A percentile compares a stretch with the other conserved stretches of the same genome.
These are phyloP conservation scores for Gossypium thurberi DNA, from an alignment of 345 rosid species.

Conservation along the genomic window DNA sequence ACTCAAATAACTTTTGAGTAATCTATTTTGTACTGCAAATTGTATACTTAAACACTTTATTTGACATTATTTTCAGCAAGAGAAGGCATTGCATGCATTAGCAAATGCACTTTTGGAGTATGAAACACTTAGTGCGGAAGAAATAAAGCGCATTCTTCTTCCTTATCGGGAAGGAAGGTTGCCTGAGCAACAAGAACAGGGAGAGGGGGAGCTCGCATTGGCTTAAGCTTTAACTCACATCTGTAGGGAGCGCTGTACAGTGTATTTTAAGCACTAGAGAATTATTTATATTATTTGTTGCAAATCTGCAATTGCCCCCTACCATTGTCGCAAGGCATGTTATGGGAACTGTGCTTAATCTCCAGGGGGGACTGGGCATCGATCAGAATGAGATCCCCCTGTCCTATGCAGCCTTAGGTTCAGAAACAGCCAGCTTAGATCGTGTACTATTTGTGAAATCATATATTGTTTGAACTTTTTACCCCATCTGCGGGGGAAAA, in stretches of 20 bases:
- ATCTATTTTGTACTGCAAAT: background rate
- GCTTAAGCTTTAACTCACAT: background rate
- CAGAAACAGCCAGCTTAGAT: background rate
- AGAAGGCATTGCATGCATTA: slow-evolving; percentile 84
- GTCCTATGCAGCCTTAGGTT: background rate
- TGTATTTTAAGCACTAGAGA: background rate
- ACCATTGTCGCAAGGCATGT: background rate
- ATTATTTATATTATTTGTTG: background rate
- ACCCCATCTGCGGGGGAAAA: slow-evolving; percentile 4
- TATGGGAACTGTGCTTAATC: background rate
- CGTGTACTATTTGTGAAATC: background rate
- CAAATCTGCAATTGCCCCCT: background rate
- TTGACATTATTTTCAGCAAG: slow-evolving; percentile 48
- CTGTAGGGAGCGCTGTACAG: slow-evolving; percentile 8
- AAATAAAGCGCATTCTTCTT: slow-evolving; percentile 68
- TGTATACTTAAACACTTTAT: background rate
- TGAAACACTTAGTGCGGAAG: slow-evolving; percentile 79
- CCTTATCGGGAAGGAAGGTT: slow-evolving; percentile 53
- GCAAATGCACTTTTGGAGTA: slow-evolving; percentile 84
- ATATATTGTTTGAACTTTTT: background rate
- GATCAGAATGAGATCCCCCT: background rate
- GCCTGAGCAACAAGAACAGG: slow-evolving; percentile 41
- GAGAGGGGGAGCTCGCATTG: slow-evolving; percentile 9
- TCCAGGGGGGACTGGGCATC: background rate
- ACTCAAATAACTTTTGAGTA: background rate